phyloP scores from a whole-genome alignment of 1,284 basidiomycete genomes.

The Sanghuangporus sanghuang region DNA sequence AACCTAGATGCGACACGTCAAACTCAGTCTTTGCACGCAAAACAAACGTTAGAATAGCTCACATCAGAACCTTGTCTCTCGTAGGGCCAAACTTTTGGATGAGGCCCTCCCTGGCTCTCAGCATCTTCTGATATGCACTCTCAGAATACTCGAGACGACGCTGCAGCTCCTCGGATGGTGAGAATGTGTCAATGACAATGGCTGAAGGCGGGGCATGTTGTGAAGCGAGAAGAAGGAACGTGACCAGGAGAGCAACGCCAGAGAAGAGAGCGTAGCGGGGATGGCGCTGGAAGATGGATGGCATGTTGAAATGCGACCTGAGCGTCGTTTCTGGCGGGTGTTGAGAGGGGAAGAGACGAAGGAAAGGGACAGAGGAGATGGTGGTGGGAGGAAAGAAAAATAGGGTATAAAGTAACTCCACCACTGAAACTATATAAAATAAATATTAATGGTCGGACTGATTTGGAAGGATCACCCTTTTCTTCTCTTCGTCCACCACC shows the following conservation, averaged over 20 bases:
- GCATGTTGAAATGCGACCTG: slow-evolving; percentile 11
- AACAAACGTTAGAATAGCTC: background rate
- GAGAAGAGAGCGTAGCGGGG: slow-evolving; percentile 17
- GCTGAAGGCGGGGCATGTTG: slow-evolving; percentile 16
- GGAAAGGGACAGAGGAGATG: background rate
- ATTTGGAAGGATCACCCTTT: background rate
- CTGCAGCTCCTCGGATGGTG: background rate
- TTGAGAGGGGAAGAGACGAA: background rate
- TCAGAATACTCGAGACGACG: slow-evolving; percentile 12
- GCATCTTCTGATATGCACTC: slow-evolving; percentile 16
- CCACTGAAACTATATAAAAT: background rate
- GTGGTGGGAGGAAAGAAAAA: background rate
- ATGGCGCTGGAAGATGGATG: slow-evolving; percentile 18
- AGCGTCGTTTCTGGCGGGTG: background rate
- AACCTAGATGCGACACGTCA: slow-evolving; percentile 8
- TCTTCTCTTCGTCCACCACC: background rate
- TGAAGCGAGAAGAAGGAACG: slow-evolving; percentile 18
- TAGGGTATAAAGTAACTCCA: background rate
- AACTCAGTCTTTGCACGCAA: background rate
- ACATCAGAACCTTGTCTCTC: slow-evolving; percentile 16
- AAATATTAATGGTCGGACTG: background rate
- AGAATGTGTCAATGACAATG: slow-evolving; percentile 3
- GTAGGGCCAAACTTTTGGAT: slow-evolving; percentile 21
- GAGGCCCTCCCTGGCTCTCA: slow-evolving; percentile 15
- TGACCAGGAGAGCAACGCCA: slow-evolving; percentile 15